A percentile compares a stretch with the other conserved stretches of the same genome.
phyloP scores from a whole-genome alignment of 2,329 filamentous ascomycete genomes.

The Venturia nashicola region DNA sequence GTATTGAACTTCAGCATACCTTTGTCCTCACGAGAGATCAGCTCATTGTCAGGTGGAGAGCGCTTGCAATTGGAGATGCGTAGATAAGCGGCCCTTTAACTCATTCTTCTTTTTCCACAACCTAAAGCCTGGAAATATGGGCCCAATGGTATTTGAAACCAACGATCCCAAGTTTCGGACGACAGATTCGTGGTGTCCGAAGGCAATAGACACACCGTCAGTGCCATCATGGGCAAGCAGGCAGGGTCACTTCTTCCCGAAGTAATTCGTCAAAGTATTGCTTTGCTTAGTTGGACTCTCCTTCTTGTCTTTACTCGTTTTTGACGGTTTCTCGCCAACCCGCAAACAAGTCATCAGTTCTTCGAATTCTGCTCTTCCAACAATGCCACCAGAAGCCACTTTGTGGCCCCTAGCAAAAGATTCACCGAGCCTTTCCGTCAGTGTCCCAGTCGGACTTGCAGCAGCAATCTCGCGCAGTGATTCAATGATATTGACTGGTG shows the following conservation, averaged over 20 bases:
- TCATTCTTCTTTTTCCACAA: no score
- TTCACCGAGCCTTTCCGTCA: conserved; percentile 43
- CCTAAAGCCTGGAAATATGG: no score
- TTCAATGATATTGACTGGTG: conserved; percentile 52
- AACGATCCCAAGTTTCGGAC: no score
- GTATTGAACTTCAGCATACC: no score
- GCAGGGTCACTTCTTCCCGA: conserved; percentile 25
- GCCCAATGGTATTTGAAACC: no score
- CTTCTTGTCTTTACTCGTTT: conserved; percentile 21
- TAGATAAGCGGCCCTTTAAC: no score
- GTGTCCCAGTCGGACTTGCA: conserved; percentile 17
- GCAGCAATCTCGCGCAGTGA: conserved; percentile 40
- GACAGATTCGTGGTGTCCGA: no score
- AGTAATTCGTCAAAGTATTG: conserved; percentile 45
- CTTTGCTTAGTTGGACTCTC: conserved; percentile 30
- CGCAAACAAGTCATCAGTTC: conserved; percentile 49
- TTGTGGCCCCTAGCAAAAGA: conserved; percentile 56
- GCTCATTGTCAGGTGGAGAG: no score
- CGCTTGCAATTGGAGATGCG: no score
- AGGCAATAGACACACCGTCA: no score
- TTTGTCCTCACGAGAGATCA: no score
- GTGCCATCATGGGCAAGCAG: no score
- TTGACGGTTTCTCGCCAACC: conserved; percentile 41
- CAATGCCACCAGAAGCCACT: conserved; percentile 54
- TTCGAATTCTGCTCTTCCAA: conserved; percentile 49